Base-by-base conservation (phyloP, 345 rosid species). In the Gossypium stocksii region DNA sequence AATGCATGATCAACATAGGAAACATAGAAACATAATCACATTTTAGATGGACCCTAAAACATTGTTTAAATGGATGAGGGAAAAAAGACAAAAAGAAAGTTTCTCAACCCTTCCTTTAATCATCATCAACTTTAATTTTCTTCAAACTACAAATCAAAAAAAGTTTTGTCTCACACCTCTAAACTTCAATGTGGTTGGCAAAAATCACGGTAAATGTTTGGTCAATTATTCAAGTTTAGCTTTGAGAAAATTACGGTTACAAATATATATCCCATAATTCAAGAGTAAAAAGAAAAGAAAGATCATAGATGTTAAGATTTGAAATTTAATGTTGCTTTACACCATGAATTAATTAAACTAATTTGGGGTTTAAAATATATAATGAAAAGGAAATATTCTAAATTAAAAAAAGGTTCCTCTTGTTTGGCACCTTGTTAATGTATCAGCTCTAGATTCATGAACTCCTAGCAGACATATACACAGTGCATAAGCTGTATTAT, bases 1-100 rank as follows among this genome's bases (percentile, higher is more conserved):
- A 34, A 34, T 34, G 19, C 58, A 73, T 77, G 48, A 79, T 75
- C 19, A 29, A 61, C 66, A 61, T 61, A 61, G 66, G 45, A 29
- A 61, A 29, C 44, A 61, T 34, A 61, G 41, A 61, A 61, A 61
- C 66, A 61, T 29, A 29, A 61, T 61, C 45, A 61, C 44, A 61
- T 61, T 61, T 29, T 15, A 0, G 5, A 61, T 61, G 66, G 66
- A 29, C 48, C 68, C 48, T 64, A 17, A 61, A 61, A 15, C 66
- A 29, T 61, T 61, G 12, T 29, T 61, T 61, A 29, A 15, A 29
- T 14, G 66, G 19, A 64, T 34, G 41, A 34, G 41, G 41, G 41
- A 2, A 61, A 29, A 60, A 59, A 61, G 27, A 2, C 51, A 46
- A 46, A 5, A 1, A 0, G 3, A 46, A 60, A 27, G 10, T 27